Evolutionary conservation across 2,329 filamentous ascomycete species (phyloP).

Genomic region (Monascus ruber): DNA sequence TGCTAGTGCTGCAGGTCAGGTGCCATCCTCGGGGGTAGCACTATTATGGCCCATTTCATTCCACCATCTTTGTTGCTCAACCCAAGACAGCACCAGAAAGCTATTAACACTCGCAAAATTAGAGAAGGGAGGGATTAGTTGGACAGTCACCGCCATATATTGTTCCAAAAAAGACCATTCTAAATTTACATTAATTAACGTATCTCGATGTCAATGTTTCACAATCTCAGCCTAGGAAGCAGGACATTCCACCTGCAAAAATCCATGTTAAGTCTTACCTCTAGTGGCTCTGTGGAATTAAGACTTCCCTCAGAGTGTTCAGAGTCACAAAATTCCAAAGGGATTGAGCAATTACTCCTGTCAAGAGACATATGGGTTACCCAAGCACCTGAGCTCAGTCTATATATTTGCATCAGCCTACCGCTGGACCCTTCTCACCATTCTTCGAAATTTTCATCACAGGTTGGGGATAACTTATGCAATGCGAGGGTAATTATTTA

Average conservation of each 20-base stretch:
- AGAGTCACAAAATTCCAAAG: background rate
- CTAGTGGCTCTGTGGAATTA: conserved; percentile 10
- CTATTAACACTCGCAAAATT: too few relatives aligned
- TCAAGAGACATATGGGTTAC: conserved; percentile 15
- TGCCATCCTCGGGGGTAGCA: too few relatives aligned
- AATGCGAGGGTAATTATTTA: conserved; percentile 11
- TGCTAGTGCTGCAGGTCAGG: too few relatives aligned
- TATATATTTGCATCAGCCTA: conserved; percentile 14
- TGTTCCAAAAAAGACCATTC: too few relatives aligned
- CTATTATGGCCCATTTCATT: too few relatives aligned
- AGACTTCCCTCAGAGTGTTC: background rate
- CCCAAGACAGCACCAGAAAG: too few relatives aligned
- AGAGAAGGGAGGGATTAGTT: too few relatives aligned
- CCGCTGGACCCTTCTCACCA: conserved; percentile 1
- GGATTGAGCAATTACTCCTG: conserved; percentile 3
- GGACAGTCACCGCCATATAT: too few relatives aligned
- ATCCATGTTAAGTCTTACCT: conserved; percentile 9
- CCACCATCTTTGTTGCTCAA: too few relatives aligned
- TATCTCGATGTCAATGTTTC: conserved; percentile 8
- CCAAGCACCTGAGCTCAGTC: conserved; percentile 14
- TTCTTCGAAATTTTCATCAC: conserved; percentile 5
- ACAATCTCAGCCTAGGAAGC: conserved; percentile 12
- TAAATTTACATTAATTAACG: too few relatives aligned
- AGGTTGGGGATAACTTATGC: conserved; percentile 12
- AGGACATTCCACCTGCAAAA: conserved; percentile 3